Base-by-base conservation (phyloP, 176 grass and related monocot species). In the Alloteropsis semialata region DNA sequence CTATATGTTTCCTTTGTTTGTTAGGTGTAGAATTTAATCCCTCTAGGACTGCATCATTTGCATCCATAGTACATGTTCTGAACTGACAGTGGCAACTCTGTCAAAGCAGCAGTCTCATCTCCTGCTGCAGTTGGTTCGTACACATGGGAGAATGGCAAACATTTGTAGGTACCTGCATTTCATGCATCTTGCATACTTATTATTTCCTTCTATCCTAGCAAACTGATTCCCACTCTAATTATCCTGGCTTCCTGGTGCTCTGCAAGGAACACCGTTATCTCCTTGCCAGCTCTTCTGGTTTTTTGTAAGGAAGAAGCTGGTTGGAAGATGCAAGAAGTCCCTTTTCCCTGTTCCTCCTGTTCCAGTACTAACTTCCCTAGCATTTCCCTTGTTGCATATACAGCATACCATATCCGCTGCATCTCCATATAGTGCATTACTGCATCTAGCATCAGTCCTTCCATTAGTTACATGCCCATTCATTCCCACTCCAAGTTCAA, bases 271-370 rank as follows among this genome's bases (percentile, higher is more conserved):
- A 67, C 63, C n/a, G 25, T 22, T 43, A 24, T 82, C 50, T 84
- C 54, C 66, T 64, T 15, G n/a, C 78, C 58, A 55, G 82, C 91
- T 96, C 88, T 92, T 82, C 93, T 66, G 65, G 38, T 67, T 82
- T 96, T 92, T 96, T 87, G 75, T 60, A 85, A 86, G 81, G 88
- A 96, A 88, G 90, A 80, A 78, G 82, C 79, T 81, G 75, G 63
- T 59, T 78, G 89, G 37, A 65, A 43, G 58, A 55, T 80, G 74
- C 81, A 79, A 80, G 45, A 38, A 41, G 21, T 39, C 55, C 61
- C 76, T 32, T 69, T 77, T 76, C 18, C n/a, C 24, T 78, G 50
- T 85, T 69, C 48, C 8, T 81, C 33, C 22, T 79, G 25, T 86
- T 19, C 43, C 51, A 38, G 30, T 67, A 27, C 68, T 81, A 67